phyloP scores from a whole-genome alignment of 2,329 filamentous ascomycete species.

The Emergomyces pasteurianus region DNA sequence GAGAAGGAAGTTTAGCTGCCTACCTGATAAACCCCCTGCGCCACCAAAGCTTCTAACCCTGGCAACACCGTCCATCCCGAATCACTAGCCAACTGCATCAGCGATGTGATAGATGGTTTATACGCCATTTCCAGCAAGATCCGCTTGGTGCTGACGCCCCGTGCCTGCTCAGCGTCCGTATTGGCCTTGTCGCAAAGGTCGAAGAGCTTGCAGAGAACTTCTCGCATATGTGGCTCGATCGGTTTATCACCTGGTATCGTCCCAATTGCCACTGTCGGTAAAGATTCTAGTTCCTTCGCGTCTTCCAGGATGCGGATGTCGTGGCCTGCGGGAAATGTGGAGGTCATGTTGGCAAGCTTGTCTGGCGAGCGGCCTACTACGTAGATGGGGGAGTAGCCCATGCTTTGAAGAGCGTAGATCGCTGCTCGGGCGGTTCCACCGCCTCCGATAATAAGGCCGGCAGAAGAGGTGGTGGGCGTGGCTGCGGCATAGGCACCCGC shows the following conservation, averaged over 20 bases:
- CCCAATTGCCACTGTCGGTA: conserved; percentile 65
- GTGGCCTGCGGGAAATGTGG: conserved; percentile 62
- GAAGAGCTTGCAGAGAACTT: conserved; percentile 47
- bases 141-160: conserved; percentile 35
- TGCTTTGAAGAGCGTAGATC: conserved; percentile 72
- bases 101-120: conserved; percentile 67
- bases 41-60: conserved; percentile 77
- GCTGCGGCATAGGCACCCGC: conserved; percentile 46
- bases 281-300: conserved; percentile 39
- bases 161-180: conserved; percentile 29
- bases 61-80: conserved; percentile 73
- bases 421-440: conserved; percentile 88
- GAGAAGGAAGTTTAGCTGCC: conserved; percentile 14
- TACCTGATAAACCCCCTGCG: conserved; percentile 76
- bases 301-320: conserved; percentile 53
- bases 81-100: conserved; percentile 73
- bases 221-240: conserved; percentile 59
- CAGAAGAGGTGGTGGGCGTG: conserved; percentile 25
- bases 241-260: conserved; percentile 84
- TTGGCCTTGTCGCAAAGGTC: conserved; percentile 3
- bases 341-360: conserved; percentile 56
- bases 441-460: conserved; percentile 75
- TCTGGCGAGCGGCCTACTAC: conserved; percentile 63
- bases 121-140: conserved; percentile 94
- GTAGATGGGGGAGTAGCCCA: conserved; percentile 79